Evolutionary conservation across 257 asterid genomes (phyloP).

Genomic region (Catharanthus roseus): DNA sequence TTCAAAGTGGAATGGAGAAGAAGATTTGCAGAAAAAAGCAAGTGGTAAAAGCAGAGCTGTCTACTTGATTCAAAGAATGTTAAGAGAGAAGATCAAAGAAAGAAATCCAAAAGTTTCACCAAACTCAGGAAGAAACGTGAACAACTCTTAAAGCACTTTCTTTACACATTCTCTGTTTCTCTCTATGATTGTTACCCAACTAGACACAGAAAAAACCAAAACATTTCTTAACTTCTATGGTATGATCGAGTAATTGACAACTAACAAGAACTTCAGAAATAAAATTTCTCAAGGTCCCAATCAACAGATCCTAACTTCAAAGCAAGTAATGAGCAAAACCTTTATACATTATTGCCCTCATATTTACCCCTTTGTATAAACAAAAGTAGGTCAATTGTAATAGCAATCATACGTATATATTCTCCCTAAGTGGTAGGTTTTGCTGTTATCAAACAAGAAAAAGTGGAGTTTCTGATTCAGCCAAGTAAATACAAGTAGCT

Average conservation of each 20-base stretch:
- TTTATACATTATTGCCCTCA: background rate
- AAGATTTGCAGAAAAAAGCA: background rate
- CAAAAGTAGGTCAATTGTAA: background rate
- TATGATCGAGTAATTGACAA: background rate
- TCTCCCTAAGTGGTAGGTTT: background rate
- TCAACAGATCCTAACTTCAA: background rate
- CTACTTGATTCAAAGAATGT: background rate
- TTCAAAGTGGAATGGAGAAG: background rate
- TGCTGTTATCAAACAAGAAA: background rate
- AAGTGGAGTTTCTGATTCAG: slow-evolving; percentile 3
- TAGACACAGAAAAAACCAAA: background rate
- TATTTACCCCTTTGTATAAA: no score
- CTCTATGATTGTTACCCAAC: background rate
- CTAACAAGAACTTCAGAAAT: background rate
- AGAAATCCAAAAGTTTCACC: background rate
- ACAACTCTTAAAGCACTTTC: background rate
- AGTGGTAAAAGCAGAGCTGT: background rate
- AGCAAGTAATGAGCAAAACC: background rate
- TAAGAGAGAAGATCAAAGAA: background rate
- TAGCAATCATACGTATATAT: background rate
- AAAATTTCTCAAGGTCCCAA: background rate
- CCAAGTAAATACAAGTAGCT: background rate
- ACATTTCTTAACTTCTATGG: background rate
- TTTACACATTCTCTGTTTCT: background rate
- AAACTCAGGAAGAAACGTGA: slow-evolving; percentile 3